Percentiles rank a stretch among this genome's conserved stretches.
phyloP scores from a whole-genome alignment of 2,329 filamentous ascomycete species.

The Aquanectria penicillioides region DNA sequence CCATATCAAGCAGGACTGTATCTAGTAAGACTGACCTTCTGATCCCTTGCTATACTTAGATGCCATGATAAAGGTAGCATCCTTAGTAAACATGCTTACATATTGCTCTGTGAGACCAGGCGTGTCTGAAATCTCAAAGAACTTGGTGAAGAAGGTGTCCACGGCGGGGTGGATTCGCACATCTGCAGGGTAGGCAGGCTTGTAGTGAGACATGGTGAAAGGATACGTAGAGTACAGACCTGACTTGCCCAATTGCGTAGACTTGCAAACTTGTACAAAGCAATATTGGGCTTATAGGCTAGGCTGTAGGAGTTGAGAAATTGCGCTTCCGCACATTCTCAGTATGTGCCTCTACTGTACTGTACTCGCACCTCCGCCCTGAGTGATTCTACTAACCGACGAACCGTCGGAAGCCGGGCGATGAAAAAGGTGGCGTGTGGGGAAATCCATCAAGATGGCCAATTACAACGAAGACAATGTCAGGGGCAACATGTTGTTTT shows the following conservation, averaged over 20 bases:
- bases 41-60: slow-evolving; percentile 38
- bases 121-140: slow-evolving; percentile 45
- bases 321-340: no score
- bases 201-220: slow-evolving; percentile 12
- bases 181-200: slow-evolving; percentile 3
- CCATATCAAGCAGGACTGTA: no score
- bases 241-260: neutral
- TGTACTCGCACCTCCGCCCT: neutral
- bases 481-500: neutral
- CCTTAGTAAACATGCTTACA: slow-evolving; percentile 39
- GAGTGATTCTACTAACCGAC: neutral
- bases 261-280: neutral
- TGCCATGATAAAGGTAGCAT: slow-evolving; percentile 45
- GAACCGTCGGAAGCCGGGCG: slow-evolving; percentile 17
- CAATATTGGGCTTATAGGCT: neutral
- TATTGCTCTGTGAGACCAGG: slow-evolving; percentile 43
- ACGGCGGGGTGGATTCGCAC: slow-evolving; percentile 33
- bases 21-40: slow-evolving; percentile 30
- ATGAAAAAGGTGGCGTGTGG: neutral
- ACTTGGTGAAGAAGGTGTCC: slow-evolving; percentile 41
- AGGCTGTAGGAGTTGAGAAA: neutral
- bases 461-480: neutral
- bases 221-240: neutral
- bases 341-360: no score
- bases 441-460: neutral